Percentiles rank a stretch among this genome's conserved stretches.
Evolutionary conservation across 164 flowering plant species (phyloP).

Genomic region (Vitis labrusca): DNA sequence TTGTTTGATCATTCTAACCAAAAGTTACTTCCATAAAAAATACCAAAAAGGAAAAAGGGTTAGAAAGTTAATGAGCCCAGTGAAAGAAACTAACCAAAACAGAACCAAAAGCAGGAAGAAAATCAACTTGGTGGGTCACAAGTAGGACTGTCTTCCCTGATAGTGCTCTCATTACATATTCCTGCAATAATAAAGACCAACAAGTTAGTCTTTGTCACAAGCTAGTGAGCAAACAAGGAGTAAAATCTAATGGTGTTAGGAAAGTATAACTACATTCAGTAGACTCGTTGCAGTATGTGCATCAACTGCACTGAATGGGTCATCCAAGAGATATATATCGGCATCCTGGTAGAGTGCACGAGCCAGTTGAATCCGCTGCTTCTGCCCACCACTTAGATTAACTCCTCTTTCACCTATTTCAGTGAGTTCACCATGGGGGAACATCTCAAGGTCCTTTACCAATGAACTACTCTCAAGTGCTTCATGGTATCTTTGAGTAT

Average conservation of each 20-base stretch:
- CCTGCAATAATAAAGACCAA: constrained; percentile 27
- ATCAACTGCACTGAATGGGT: constrained; percentile 43
- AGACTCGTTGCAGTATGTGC: constrained; percentile 39
- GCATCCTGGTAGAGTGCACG: constrained; percentile 39
- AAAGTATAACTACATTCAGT: constrained; percentile 21
- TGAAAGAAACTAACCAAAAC: constrained; percentile 32
- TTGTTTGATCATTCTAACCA: neutral
- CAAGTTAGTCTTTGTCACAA: neutral
- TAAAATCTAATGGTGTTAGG: neutral
- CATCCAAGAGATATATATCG: constrained; percentile 36
- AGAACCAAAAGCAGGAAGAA: constrained; percentile 42
- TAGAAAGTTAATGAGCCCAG: neutral
- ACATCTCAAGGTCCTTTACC: constrained; percentile 31
- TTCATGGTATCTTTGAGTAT: constrained; percentile 24
- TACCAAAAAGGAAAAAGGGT: neutral
- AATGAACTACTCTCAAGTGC: constrained; percentile 30
- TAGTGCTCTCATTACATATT: constrained; percentile 47
- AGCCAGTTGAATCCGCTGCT: constrained; percentile 44
- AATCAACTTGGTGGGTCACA: constrained; percentile 59
- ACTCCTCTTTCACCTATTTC: constrained; percentile 42
- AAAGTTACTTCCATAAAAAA: neutral
- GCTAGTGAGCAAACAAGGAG: neutral
- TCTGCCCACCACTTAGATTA: constrained; percentile 43
- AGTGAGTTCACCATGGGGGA: constrained; percentile 33
- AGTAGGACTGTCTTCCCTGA: constrained; percentile 41